phyloP scores from a whole-genome alignment of 2,329 filamentous ascomycete species.

The Didymella arachidicola region DNA sequence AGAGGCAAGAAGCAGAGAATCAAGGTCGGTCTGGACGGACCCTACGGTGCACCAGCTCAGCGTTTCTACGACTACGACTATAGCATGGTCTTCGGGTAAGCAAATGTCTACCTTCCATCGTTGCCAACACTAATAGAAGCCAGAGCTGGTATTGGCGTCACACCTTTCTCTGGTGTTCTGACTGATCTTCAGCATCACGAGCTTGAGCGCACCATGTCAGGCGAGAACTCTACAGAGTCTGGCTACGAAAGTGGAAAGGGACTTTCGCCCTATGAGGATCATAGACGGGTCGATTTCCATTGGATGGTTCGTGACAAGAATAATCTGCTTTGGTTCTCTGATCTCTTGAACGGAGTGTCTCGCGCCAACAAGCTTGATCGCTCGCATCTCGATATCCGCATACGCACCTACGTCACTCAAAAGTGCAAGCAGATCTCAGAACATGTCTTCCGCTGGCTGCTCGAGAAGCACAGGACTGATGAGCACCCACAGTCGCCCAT shows the following conservation, averaged over 20 bases:
- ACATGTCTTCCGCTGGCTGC: conserved; percentile 64
- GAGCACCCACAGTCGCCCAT: conserved; percentile 61
- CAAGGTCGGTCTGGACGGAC: conserved; percentile 64
- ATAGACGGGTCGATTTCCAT: conserved; percentile 65
- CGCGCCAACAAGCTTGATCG: conserved; percentile 48
- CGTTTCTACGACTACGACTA: conserved; percentile 67
- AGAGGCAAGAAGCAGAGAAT: conserved; percentile 50
- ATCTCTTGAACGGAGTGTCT: conserved; percentile 59
- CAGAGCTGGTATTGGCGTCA: conserved; percentile 64
- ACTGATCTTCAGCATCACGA: conserved; percentile 61
- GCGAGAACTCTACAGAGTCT: conserved; percentile 21
- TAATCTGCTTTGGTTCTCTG: conserved; percentile 65
- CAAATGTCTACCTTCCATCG: rapidly evolving
- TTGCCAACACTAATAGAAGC: conserved; percentile 1
- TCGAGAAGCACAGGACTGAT: conserved; percentile 64
- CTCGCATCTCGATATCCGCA: conserved; percentile 60
- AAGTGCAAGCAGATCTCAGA: conserved; percentile 62
- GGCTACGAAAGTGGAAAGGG: conserved; percentile 18
- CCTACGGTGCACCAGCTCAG: conserved; percentile 66
- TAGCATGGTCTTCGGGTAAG: conserved; percentile 59
- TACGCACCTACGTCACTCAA: conserved; percentile 65
- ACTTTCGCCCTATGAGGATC: conserved; percentile 44
- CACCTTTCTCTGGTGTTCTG: conserved; percentile 65
- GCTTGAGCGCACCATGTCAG: conserved; percentile 43
- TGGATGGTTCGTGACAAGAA: conserved; percentile 68